phyloP scores from a whole-genome alignment of 164 flowering plant species.

The Saururus chinensis region DNA sequence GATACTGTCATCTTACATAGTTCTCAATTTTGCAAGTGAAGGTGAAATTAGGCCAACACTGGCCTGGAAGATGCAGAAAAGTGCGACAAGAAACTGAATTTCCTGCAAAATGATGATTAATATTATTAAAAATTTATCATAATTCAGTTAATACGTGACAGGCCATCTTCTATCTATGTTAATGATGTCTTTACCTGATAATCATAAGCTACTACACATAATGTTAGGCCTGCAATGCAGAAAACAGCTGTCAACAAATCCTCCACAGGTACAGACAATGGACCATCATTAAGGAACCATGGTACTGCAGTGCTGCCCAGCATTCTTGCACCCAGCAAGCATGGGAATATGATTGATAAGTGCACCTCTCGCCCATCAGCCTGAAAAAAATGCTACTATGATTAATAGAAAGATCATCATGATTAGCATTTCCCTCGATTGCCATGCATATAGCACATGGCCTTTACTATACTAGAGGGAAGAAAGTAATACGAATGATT shows the following conservation, averaged over 20 bases:
- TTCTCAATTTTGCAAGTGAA: constrained; percentile 85
- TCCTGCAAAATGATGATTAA: constrained; percentile 43
- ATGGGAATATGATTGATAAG: constrained; percentile 78
- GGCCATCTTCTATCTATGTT: neutral
- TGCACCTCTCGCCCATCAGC: constrained; percentile 93
- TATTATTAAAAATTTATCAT: neutral
- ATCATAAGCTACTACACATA: constrained; percentile 74
- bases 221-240: constrained; percentile 36
- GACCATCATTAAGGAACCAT: constrained; percentile 60
- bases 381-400: constrained; percentile 20
- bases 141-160: neutral
- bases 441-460: neutral
- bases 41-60: constrained; percentile 66
- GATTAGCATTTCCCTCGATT: neutral
- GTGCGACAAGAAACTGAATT: constrained; percentile 52
- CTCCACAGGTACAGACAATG: constrained; percentile 48
- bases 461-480: neutral
- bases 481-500: neutral
- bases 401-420: neutral
- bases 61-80: constrained; percentile 71
- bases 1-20: constrained; percentile 32
- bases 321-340: constrained; percentile 82
- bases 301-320: constrained; percentile 82
- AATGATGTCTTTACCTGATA: constrained; percentile 55
- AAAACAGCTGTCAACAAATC: constrained; percentile 51